A percentile compares a stretch with the other conserved stretches of the same genome.
phyloP scores from a whole-genome alignment of 805 yeast genomes.

The Candida khao-thaluensis region DNA sequence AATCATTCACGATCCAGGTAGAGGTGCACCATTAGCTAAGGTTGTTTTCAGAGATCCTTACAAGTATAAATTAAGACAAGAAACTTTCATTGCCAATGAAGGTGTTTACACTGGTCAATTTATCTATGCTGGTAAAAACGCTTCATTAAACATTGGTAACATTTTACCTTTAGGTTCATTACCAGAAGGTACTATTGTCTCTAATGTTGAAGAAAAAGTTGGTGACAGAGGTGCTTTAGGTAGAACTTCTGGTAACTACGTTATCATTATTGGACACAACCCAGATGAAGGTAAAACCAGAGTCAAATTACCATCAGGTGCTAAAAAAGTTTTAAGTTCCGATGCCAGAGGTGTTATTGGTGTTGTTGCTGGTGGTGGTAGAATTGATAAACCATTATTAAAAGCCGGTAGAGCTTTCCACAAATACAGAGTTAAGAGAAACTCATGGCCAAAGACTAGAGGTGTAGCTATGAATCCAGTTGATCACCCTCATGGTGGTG shows the following conservation, averaged over 20 bases:
- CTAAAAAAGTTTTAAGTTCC: constrained; percentile 93
- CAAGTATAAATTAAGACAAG: constrained; percentile 97
- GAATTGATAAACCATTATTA: constrained; percentile 98
- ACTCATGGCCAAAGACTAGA: constrained; percentile 99
- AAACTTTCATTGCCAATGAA: constrained; percentile 98
- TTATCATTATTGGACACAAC: constrained; percentile 98
- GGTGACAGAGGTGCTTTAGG: constrained; percentile 99
- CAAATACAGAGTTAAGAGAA: constrained; percentile 99
- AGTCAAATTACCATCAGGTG: constrained; percentile 98
- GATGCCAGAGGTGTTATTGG: constrained; percentile 99
- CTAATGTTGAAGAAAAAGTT: constrained; percentile 97
- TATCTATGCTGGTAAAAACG: constrained; percentile 98
- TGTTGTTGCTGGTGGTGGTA: constrained; percentile 99
- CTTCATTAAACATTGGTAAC: constrained; percentile 92
- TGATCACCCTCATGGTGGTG: constrained; percentile 99
- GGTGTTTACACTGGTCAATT: constrained; percentile 99
- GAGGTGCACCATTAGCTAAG: constrained; percentile 99
- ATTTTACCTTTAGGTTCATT: constrained; percentile 94
- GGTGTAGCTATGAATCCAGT: constrained; percentile 99
- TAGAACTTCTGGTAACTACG: constrained; percentile 99
- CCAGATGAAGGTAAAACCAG: constrained; percentile 99
- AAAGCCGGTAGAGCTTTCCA: constrained; percentile 99
- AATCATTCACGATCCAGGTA: constrained; percentile 98
- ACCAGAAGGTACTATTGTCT: constrained; percentile 99
- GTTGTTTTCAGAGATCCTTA: constrained; percentile 99